Conservation (phyloP, 1,284 basidiomycete genomes). For the Malassezia equina region DNA sequence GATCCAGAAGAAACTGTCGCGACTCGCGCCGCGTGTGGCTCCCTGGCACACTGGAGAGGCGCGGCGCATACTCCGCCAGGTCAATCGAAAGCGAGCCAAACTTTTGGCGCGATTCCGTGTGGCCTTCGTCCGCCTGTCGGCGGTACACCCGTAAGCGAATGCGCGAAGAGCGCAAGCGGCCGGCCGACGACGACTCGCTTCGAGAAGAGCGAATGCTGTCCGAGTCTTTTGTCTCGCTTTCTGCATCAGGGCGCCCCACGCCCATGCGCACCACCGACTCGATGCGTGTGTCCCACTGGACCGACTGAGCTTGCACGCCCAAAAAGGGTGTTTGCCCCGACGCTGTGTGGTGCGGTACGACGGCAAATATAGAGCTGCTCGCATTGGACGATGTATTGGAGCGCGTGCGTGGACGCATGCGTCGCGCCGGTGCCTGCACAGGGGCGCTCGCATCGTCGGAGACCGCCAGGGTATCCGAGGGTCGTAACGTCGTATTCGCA, state of each 20-base stretch:
- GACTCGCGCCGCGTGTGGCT: constrained; percentile 51
- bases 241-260: constrained; percentile 26
- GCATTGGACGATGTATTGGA: background rate
- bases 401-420: background rate
- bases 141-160: constrained; percentile 5
- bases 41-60: constrained; percentile 48
- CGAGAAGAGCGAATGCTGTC: background rate
- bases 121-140: background rate
- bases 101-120: constrained; percentile 22
- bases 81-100: constrained; percentile 62
- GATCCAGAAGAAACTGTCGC: constrained; percentile 60
- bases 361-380: background rate
- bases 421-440: background rate
- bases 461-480: background rate
- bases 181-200: background rate
- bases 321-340: background rate
- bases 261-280: constrained; percentile 32
- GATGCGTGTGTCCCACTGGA: constrained; percentile 30
- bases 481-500: background rate
- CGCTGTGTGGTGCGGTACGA: background rate
- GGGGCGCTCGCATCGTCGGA: background rate
- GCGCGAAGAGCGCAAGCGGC: constrained; percentile 4
- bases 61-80: constrained; percentile 63
- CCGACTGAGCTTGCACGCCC: constrained; percentile 24
- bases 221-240: background rate